Evolutionary conservation across 306 rosid genomes (phyloP).

Genomic region (Argentina anserina): DNA sequence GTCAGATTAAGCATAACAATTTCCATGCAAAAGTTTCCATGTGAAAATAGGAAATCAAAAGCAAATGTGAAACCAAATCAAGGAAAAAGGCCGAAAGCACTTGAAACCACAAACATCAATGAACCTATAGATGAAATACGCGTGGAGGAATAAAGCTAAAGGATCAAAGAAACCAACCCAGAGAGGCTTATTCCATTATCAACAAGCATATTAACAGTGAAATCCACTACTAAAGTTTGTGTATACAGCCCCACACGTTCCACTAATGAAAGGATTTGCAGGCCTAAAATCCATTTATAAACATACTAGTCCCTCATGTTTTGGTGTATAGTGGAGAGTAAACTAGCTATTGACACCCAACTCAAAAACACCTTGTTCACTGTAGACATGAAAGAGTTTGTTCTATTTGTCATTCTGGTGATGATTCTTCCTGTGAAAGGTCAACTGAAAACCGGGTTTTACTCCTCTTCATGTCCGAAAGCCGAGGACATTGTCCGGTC

Average conservation of each 20-base stretch:
- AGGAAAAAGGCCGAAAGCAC: constrained; percentile 17
- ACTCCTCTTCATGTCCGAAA: constrained; percentile 58
- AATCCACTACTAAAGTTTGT: constrained; percentile 13
- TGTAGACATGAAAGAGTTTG: constrained; percentile 27
- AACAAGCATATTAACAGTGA: constrained; percentile 1
- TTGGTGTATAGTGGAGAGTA: constrained; percentile 10
- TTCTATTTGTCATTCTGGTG: constrained; percentile 31
- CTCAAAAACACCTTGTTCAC: constrained; percentile 5
- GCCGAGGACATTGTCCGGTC: constrained; percentile 60
- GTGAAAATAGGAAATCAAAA: constrained; percentile 15
- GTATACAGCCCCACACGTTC: constrained; percentile 24
- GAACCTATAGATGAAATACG: constrained; percentile 14
- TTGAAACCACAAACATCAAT: neutral
- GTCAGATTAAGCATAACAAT: neutral
- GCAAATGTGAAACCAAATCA: constrained; percentile 37
- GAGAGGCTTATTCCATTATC: constrained; percentile 12
- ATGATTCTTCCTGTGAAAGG: constrained; percentile 34
- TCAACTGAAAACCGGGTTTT: constrained; percentile 57
- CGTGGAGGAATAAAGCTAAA: constrained; percentile 34
- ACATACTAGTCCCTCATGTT: constrained; percentile 20
- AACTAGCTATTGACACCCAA: neutral
- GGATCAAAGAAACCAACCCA: constrained; percentile 24
- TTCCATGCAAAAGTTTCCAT: constrained; percentile 20
- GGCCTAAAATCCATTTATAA: constrained; percentile 25
- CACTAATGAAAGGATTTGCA: constrained; percentile 22